Conservation (phyloP, 495 filamentous ascomycete species). For the Rhypophila decipiens region DNA sequence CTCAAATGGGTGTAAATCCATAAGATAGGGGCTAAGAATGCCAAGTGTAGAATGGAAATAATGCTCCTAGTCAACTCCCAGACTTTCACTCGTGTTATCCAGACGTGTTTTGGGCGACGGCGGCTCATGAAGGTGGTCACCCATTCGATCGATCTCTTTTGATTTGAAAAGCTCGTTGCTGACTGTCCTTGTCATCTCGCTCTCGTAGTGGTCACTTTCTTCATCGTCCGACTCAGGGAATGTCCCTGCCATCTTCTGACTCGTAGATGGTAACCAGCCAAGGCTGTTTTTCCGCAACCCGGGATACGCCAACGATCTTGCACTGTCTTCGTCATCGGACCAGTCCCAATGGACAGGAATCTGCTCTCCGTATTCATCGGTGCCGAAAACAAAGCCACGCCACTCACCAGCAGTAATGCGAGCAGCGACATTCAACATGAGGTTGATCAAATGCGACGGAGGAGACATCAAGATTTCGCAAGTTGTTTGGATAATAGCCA, state of each 20-base stretch:
- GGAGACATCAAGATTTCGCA: slow-evolving; percentile 68
- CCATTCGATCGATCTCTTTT: no score
- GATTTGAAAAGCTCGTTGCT: no score
- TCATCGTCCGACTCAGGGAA: slow-evolving; percentile 23
- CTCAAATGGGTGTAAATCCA: no score
- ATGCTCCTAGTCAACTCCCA: slow-evolving; percentile 28
- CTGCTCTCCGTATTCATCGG: slow-evolving; percentile 40
- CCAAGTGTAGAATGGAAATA: not conserved
- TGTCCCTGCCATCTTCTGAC: slow-evolving; percentile 18
- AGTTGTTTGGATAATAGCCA: slow-evolving; percentile 66
- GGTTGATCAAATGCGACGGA: slow-evolving; percentile 63
- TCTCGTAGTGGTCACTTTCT: slow-evolving; percentile 1
- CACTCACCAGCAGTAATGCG: slow-evolving; percentile 62
- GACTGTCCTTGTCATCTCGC: not conserved
- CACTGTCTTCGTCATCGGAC: slow-evolving; percentile 36
- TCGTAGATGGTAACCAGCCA: slow-evolving; percentile 2
- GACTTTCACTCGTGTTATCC: slow-evolving; percentile 19
- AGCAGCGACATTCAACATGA: slow-evolving; percentile 75
- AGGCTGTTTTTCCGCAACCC: slow-evolving; percentile 14
- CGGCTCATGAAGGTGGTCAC: no score
- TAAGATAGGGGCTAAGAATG: no score
- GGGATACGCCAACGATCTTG: slow-evolving; percentile 7
- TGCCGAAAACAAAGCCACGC: slow-evolving; percentile 43
- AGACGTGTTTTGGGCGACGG: no score
- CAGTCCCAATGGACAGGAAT: slow-evolving; percentile 53